phyloP scores from a whole-genome alignment of 164 flowering plant species.

The Piper longum region DNA sequence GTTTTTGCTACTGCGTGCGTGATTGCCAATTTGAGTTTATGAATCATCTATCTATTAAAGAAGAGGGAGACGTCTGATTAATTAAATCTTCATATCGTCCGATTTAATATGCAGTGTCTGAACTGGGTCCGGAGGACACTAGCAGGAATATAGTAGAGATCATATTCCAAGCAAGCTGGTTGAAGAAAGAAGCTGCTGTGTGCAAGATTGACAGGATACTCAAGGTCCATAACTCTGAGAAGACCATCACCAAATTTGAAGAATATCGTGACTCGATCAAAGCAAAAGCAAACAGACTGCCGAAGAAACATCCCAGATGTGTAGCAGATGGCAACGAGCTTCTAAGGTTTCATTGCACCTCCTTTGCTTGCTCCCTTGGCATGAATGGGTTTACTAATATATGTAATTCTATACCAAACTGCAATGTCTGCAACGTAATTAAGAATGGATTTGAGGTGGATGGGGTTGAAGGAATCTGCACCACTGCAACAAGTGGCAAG shows the following conservation, averaged over 20 bases:
- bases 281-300: slow-evolving; percentile 46
- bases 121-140: slow-evolving; percentile 67
- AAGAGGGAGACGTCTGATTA: neutral
- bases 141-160: slow-evolving; percentile 94
- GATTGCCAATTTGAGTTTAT: no score
- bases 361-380: slow-evolving; percentile 62
- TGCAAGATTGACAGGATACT: slow-evolving; percentile 83
- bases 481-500: slow-evolving; percentile 75
- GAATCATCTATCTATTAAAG: no score
- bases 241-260: slow-evolving; percentile 60
- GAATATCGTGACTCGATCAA: slow-evolving; percentile 73
- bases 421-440: slow-evolving; percentile 57
- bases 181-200: slow-evolving; percentile 55
- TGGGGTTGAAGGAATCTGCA: slow-evolving; percentile 40
- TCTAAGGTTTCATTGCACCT: slow-evolving; percentile 74
- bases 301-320: slow-evolving; percentile 74
- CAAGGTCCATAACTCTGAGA: slow-evolving; percentile 75
- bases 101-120: slow-evolving; percentile 42
- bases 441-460: slow-evolving; percentile 56
- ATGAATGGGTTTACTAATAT: slow-evolving; percentile 59
- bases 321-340: slow-evolving; percentile 92
- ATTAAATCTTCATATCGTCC: neutral
- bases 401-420: slow-evolving; percentile 49
- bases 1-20: no score
- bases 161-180: slow-evolving; percentile 95